Conservation (phyloP, 441 rosid species). For the Hypseocharis bilobata region DNA sequence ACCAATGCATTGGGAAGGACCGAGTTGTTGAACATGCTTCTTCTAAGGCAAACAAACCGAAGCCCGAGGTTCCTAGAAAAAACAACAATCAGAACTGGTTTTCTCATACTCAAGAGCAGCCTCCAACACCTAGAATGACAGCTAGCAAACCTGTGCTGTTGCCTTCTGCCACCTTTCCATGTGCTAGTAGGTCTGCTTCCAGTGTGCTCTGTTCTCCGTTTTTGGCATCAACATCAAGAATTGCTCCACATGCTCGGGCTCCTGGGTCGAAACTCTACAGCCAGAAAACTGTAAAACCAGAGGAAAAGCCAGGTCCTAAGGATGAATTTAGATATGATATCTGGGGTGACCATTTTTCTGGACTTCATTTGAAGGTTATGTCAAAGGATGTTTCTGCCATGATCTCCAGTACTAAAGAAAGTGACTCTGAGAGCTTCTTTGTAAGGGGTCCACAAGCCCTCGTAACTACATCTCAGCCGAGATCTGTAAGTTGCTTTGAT, state of each 20-base stretch:
- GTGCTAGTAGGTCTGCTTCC: constrained; percentile 26
- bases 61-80: constrained; percentile 22
- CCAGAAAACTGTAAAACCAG: constrained; percentile 28
- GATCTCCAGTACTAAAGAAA: constrained; percentile 32
- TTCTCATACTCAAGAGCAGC: constrained; percentile 22
- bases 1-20: constrained; percentile 20
- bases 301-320: constrained; percentile 25
- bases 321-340: constrained; percentile 58
- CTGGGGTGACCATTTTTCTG: constrained; percentile 80
- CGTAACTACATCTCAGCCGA: constrained; percentile 38
- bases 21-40: constrained; percentile 25
- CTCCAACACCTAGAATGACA: constrained; percentile 21
- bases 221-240: constrained; percentile 31
- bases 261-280: constrained; percentile 46
- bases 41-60: constrained; percentile 15
- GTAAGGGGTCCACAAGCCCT: constrained; percentile 70
- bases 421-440: constrained; percentile 65
- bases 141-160: constrained; percentile 30
- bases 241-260: constrained; percentile 68
- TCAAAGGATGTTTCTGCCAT: constrained; percentile 34
- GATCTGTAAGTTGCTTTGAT: constrained; percentile 46
- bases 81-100: constrained; percentile 12
- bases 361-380: constrained; percentile 37
- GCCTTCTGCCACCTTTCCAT: constrained; percentile 47
- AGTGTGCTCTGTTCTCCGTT: constrained; percentile 28